Evolutionary conservation across 257 asterid species (phyloP), one percentile per base, ranked within the genome.

Genomic region (Lavandula angustifolia): DNA sequence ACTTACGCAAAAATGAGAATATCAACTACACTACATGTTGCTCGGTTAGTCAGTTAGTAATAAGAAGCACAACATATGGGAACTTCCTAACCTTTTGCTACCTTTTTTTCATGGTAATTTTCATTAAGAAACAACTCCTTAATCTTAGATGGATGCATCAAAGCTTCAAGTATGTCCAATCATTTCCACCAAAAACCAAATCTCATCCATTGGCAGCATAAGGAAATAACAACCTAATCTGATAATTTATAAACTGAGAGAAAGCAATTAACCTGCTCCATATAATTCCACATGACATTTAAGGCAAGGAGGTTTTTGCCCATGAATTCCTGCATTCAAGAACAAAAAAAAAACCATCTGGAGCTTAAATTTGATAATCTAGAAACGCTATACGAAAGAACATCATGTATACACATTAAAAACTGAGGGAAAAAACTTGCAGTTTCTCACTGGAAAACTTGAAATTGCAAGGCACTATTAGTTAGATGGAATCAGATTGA

Each of bases 221-320:
- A 33, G 10, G 47, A 27, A 43, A 38, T 51, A 52, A 60, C 3
- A 35, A 58, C 57, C 37, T 38, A 67, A 22, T 59, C 10, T 48
- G 9, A 27, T 65, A n/a, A 66, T 44, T 50, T 32, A 67, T 11
- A 54, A 32, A 47, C 1, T 16, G 59, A 61, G 62, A 43, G 60
- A 52, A 69, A 18, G 27, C 50, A 48, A 66, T 73, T 70, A 51
- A 92, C 98, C 95, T 92, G 97, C 82, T 92, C 98, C 91, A 78
- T 82, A 76, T 92, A 92, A 72, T 92, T 92, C 98, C 98, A 92
- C 98, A 92, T 92, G 40, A 92, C 98, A 72, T 92, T 92, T 77
- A 92, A 44, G 11, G 98, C 98, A 4, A 92, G 96, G 67, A 92
- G 94, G 74, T 92, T 92, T 75, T 85, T 81, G 40, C 98, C 98